These are phyloP conservation scores for Massospora cicadina DNA, from an alignment of 371 early-diverging fungal genomes.

Conservation along the genomic window DNA sequence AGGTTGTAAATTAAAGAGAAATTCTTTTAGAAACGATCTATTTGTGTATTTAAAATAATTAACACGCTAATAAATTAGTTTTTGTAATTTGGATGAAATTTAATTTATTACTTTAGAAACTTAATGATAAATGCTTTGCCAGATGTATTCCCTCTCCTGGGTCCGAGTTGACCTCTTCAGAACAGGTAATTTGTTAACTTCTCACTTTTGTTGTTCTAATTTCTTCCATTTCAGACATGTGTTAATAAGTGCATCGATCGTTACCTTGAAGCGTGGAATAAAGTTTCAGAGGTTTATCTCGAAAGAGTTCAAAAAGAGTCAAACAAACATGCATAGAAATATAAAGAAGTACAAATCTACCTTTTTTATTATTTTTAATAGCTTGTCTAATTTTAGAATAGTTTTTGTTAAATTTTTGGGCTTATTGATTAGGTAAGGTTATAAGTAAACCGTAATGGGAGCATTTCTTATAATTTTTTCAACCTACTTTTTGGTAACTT, in stretches of 20 bases:
- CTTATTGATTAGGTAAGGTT: no score
- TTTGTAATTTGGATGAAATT: not conserved
- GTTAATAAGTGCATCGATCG: slow-evolving; percentile 72
- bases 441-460: no score
- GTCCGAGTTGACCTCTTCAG: slow-evolving; percentile 38
- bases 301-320: slow-evolving; percentile 9
- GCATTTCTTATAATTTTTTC: no score
- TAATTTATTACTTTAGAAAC: slow-evolving; percentile 29
- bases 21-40: not conserved
- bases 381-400: no score
- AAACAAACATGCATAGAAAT: not conserved
- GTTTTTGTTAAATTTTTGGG: no score
- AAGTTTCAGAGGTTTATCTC: slow-evolving; percentile 28
- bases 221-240: slow-evolving; percentile 28
- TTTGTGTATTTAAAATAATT: not conserved
- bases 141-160: slow-evolving; percentile 68
- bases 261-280: slow-evolving; percentile 76
- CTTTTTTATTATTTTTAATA: no score
- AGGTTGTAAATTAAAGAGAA: not conserved
- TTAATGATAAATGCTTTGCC: slow-evolving; percentile 67
- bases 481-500: no score
- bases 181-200: slow-evolving; percentile 26
- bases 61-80: not conserved
- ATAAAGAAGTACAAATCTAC: not conserved
- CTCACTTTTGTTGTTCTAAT: not conserved